A percentile compares a stretch with the other conserved stretches of the same genome.
Conservation (phyloP, 371 early-diverging fungal species). For the Smittium mucronatum region DNA sequence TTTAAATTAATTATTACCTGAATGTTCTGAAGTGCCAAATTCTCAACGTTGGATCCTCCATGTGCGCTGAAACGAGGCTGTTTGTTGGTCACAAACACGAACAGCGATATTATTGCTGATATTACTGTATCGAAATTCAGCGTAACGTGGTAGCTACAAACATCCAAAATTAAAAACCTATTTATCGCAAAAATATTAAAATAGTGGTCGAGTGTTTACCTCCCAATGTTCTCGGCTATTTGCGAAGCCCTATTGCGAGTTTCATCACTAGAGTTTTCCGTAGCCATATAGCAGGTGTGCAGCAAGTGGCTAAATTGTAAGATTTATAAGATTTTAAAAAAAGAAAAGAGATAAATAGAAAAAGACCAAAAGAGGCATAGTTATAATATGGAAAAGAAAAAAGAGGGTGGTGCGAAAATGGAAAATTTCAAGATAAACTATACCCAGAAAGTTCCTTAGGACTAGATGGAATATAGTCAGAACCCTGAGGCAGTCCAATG, state of each 20-base stretch:
- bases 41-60: conserved; percentile 78
- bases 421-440: not conserved
- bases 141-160: conserved; percentile 73
- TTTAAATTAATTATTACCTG: conserved; percentile 48
- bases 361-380: not conserved
- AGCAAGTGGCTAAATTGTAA: conserved; percentile 28
- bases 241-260: conserved; percentile 67
- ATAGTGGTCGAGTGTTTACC: no score
- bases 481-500: conserved; percentile 37
- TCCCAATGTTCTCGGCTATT: conserved; percentile 71
- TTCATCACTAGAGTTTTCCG: conserved; percentile 72
- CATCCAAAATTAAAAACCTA: not conserved
- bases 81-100: conserved; percentile 61
- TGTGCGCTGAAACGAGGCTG: conserved; percentile 66
- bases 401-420: no score
- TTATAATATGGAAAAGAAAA: no score
- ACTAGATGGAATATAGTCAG: conserved; percentile 55
- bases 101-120: conserved; percentile 55
- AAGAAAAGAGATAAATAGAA: not conserved
- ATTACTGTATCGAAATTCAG: conserved; percentile 80
- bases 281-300: conserved; percentile 93
- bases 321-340: not conserved
- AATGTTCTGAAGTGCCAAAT: conserved; percentile 92
- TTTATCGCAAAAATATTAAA: no score
- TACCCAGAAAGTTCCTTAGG: conserved; percentile 72